Percentiles rank a stretch among this genome's conserved stretches.
Evolutionary conservation across 1,284 basidiomycete species (phyloP).

Genomic region (Ceratobasidium sp.): DNA sequence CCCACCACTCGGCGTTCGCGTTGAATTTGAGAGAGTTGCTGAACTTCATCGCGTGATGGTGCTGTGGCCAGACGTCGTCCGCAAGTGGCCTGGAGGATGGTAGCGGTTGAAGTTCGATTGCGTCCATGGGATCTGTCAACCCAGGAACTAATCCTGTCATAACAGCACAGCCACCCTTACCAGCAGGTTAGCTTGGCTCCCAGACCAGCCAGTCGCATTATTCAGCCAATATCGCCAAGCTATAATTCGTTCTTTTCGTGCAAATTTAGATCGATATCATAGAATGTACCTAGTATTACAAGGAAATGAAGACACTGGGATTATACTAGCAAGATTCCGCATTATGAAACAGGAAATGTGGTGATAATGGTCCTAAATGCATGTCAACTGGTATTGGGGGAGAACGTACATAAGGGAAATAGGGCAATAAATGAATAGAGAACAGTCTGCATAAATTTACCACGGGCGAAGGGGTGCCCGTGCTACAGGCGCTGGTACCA

Average conservation of each 20-base stretch:
- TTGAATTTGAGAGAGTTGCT: conserved; percentile 87
- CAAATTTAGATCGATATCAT: conserved; percentile 22
- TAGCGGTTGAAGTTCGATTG: conserved; percentile 27
- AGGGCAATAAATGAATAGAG: background rate
- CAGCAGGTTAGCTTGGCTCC: background rate
- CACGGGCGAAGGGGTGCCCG: conserved; percentile 35
- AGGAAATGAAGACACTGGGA: conserved; percentile 22
- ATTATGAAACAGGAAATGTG: conserved; percentile 28
- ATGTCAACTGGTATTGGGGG: conserved; percentile 7
- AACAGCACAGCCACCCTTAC: conserved; percentile 16
- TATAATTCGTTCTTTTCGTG: background rate
- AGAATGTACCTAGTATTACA: conserved; percentile 33
- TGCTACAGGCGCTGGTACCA: background rate
- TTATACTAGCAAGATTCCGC: conserved; percentile 29
- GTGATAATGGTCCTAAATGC: conserved; percentile 17
- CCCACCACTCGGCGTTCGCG: conserved; percentile 92
- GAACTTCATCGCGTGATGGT: conserved; percentile 47
- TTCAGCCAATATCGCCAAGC: background rate
- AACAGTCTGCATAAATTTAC: conserved; percentile 16
- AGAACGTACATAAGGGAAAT: conserved; percentile 2
- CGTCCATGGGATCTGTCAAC: conserved; percentile 19
- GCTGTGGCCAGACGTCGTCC: conserved; percentile 1
- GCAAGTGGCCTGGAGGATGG: background rate
- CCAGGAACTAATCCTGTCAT: conserved; percentile 20
- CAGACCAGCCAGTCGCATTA: background rate